Evolutionary conservation across 208 protist species (phyloP).

Genomic region (Herpetomonas tarakana): DNA sequence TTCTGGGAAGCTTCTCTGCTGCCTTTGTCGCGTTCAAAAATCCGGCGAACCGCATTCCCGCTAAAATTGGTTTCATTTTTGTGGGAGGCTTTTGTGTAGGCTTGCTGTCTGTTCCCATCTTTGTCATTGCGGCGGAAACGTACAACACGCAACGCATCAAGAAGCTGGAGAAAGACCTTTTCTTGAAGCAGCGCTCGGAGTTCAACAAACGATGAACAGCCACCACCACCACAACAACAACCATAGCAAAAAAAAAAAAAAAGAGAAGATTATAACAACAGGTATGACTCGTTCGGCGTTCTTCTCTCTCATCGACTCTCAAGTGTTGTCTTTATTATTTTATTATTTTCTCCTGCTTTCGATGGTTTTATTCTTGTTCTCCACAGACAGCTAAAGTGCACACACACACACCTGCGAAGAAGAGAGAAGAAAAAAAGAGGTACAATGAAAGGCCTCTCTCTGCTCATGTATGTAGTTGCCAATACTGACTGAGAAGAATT

Average conservation of each 20-base stretch:
- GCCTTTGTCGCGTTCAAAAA: conserved; percentile 56
- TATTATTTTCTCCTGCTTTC: conserved; percentile 12
- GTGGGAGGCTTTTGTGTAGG: conserved; percentile 66
- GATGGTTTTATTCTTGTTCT: conserved; percentile 6
- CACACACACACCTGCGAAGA: neutral
- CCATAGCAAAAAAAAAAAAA: neutral
- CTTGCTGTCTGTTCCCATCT: conserved; percentile 56
- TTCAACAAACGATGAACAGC: conserved; percentile 36
- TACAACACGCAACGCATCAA: conserved; percentile 77
- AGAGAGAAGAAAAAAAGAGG: neutral
- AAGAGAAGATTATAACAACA: neutral
- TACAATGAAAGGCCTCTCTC: no score
- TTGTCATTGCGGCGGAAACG: conserved; percentile 57
- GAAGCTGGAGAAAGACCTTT: conserved; percentile 68
- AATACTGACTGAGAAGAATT: no score
- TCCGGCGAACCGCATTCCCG: conserved; percentile 57
- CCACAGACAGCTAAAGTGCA: neutral
- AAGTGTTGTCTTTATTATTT: conserved; percentile 1
- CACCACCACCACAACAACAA: neutral
- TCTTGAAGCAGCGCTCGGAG: conserved; percentile 68
- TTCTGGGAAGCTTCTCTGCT: conserved; percentile 66
- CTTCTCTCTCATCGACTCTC: neutral
- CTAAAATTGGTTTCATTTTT: conserved; percentile 62
- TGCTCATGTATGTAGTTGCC: no score
- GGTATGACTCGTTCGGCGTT: neutral